Base-by-base conservation (phyloP, 805 yeast genomes). In the Torulaspora gathmanii region DNA sequence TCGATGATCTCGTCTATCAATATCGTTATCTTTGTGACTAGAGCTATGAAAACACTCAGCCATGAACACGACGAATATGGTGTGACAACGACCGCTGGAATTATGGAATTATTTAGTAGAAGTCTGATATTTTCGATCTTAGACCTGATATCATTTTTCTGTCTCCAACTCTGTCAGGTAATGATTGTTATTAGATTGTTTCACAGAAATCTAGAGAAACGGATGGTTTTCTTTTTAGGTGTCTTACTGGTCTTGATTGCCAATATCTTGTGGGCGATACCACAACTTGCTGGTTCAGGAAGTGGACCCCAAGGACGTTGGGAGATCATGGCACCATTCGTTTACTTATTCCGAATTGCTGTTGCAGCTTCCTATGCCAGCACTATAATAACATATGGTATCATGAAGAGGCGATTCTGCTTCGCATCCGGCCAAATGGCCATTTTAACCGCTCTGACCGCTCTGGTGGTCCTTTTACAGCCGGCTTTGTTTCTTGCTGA, bases 401-500 rank as follows among this genome's bases (percentile, higher is more conserved):
- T 81, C 15, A 70, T 75, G 17, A 81, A 80, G 48, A 63, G 76
- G 31, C 67, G 71, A n/a, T 69, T 74, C 33, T 72, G 84, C 25
- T 66, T 79, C 41, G 72, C 76, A 47, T 67, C 48, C 9, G 37
- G 51, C 8, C 58, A 67, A 28, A 73, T 83, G 45, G 65, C 82
- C 55, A 64, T 81, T 1, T 61, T 86, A n/a, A 74, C 88, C 0
- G 15, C 77, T 0, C 60, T 82, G 19, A 77, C 86, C 3, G 58
- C 78, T 6, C 49, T 83, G 1, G 72, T 80, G 10, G 74, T 82
- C 1, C 73, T 79, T 51, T 59, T 80, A 8, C 82, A 86, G 7
- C 78, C 83, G 30, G 83, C 81, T 0, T 78, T 86, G 50, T 86
- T 85, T 59, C 72, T 86, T 38, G 83, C 88, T 4, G 95, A 86